phyloP scores from a whole-genome alignment of 306 rosid genomes.

The Hippophae rhamnoides region DNA sequence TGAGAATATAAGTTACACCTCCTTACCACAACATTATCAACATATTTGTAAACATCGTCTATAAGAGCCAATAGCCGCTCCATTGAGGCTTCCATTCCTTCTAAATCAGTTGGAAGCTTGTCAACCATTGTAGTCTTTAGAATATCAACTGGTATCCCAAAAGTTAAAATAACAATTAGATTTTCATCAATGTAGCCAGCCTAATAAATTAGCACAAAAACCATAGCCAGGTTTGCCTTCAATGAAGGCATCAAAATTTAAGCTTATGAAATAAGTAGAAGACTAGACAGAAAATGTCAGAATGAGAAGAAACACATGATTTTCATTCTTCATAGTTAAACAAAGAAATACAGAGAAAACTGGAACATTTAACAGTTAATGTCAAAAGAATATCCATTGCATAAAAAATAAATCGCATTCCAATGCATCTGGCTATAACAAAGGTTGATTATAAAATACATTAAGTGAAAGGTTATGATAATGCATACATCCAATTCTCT shows the following conservation, averaged over 20 bases:
- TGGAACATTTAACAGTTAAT: too few species aligned
- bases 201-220: neutral
- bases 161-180: slow-evolving; percentile 12
- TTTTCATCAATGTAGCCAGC: neutral
- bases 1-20: neutral
- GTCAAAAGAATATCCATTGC: too few species aligned
- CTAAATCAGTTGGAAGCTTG: slow-evolving; percentile 89
- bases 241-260: too few species aligned
- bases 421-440: too few species aligned
- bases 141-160: slow-evolving; percentile 48
- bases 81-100: slow-evolving; percentile 98
- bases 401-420: too few species aligned
- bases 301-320: too few species aligned
- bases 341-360: too few species aligned
- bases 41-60: slow-evolving; percentile 82
- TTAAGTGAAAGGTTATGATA: neutral
- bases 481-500: slow-evolving; percentile 70
- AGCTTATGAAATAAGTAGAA: too few species aligned
- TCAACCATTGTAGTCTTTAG: slow-evolving; percentile 71
- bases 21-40: slow-evolving; percentile 70
- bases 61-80: slow-evolving; percentile 71
- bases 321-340: too few species aligned
- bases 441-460: neutral
- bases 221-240: too few species aligned
- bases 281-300: too few species aligned